These are phyloP conservation scores for Gyromitra esculenta DNA, from an alignment of 2,329 filamentous ascomycete species.

Conservation along the genomic window DNA sequence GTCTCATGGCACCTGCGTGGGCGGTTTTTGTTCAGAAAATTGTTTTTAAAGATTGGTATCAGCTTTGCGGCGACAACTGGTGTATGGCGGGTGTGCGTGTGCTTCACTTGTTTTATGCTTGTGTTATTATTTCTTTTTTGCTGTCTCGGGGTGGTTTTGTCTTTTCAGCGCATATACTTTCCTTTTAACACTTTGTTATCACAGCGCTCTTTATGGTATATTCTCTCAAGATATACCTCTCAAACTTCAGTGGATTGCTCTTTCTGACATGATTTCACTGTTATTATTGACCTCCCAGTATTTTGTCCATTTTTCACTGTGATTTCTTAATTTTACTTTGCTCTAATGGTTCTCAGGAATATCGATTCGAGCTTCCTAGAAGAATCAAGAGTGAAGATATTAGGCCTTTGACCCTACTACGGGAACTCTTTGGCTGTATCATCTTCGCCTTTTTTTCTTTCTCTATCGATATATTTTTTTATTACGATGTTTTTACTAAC, in stretches of 20 bases:
- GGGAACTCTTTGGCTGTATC: neutral
- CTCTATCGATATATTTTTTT: slow-evolving; percentile 39
- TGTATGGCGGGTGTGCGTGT: slow-evolving; percentile 54
- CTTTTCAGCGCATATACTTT: slow-evolving; percentile 50
- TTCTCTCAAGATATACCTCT: slow-evolving; percentile 33
- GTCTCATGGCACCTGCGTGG: slow-evolving; percentile 42
- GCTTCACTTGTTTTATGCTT: slow-evolving; percentile 51
- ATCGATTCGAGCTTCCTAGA: neutral
- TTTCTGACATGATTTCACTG: slow-evolving; percentile 44
- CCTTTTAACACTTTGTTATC: slow-evolving; percentile 42
- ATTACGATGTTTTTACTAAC: slow-evolving; percentile 43
- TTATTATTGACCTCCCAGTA: slow-evolving; percentile 45
- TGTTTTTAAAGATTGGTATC: slow-evolving; percentile 53
- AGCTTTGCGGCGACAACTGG: slow-evolving; percentile 55
- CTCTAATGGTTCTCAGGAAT: slow-evolving; percentile 26
- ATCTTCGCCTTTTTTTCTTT: slow-evolving; percentile 10
- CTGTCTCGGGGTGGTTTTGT: slow-evolving; percentile 44
- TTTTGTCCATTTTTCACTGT: slow-evolving; percentile 45
- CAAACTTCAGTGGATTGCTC: slow-evolving; percentile 29
- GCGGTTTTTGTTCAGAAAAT: slow-evolving; percentile 50
- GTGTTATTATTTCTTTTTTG: slow-evolving; percentile 49
- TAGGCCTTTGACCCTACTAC: neutral
- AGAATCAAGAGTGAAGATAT: neutral
- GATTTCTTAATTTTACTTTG: slow-evolving; percentile 32
- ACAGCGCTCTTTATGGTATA: slow-evolving; percentile 42